Base-by-base conservation (phyloP, 345 rosid genomes). In the Nasturtium officinale region DNA sequence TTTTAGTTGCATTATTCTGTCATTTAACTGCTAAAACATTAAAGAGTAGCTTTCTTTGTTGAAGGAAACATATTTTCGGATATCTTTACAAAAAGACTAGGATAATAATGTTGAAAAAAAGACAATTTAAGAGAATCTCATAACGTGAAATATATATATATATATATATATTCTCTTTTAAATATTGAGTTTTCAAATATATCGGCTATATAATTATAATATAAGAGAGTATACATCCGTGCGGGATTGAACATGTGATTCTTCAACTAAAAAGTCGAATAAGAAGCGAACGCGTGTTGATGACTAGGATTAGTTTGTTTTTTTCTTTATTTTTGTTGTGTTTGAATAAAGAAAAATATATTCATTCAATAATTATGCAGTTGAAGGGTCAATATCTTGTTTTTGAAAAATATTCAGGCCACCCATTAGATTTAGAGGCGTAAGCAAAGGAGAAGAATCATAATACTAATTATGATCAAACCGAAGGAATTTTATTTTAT, bases 311-410 rank as follows among this genome's bases (percentile, higher is more conserved):
- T 55, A 46, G 29, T 20, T 16, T 2, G 1, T 55, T 18, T 40
- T 55, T 7, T 2, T 45, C 5, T 0, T 35, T 0, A 18, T 9
- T 3, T 21, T 48, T 2, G 18, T 25, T 50, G 1, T 55, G 21
- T 72, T 30, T 62, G 64, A 33, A 33, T 32, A 55, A 64, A 29
- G 37, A 32, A 73, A 55, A 33, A 47, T 66, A 74, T 35, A 40
- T 17, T 47, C 5, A 52, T 69, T 21, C 32, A 48, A 70, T 63
- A 33, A 70, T 61, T 5, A 63, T 50, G 61, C 42, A 18, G 76
- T 70, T 77, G 71, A 64, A 70, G 48, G 65, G 75, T 76, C 79
- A 63, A 35, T 69, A 47, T 69, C 79, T 46, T 69, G n/a, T 52
- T 62, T 53, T 53, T 67, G 30, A 30, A 46, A 57, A 4, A 40